Base-by-base conservation (phyloP, 306 rosid genomes). In the Cucurbita pepo region DNA sequence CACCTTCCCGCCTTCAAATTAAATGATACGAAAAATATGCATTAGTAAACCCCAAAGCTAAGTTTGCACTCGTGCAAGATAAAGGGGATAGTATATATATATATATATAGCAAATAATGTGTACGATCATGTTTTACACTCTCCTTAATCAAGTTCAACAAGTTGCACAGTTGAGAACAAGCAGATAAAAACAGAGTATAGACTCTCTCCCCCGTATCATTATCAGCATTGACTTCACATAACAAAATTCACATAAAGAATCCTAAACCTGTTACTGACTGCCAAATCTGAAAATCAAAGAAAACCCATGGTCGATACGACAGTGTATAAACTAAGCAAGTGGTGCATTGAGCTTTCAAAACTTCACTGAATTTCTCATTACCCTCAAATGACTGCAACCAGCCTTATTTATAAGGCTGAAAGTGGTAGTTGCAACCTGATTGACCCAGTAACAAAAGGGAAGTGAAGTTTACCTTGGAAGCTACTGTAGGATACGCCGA, bases 401-500 rank as follows among this genome's bases (percentile, higher is more conserved):
- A 30, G 34, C 34, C 3, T 30, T 30, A 30, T 2, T 30, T 30
- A 30, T 30, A 30, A 30, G 34, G 34, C 34, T 30, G 3, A 30
- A 30, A 30, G 34, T 30, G 34, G 34, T 30, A 30, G 34, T 30
- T 30, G 34, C 34, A 30, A 30, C 34, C 34, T 2, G 34, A 2
- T 30, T 30, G 3, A 30, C 34, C 34, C 34, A 30, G 34, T 30
- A 30, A 30, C 34, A 30, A 30, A n/a, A 36, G 52, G 54, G 5
- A 18, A 21, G 50, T 34, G 40, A 18, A 15, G 14, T 22, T 69
- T 83, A 93, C 98, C 90, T n/a, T 93, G 98, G 82, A 94, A 90
- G 81, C 84, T 86, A 63, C 90, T 90, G 86, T 89, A 82, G 74
- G 88, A 88, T 73, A 90, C 77, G 76, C 87, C 98, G 10, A 80